Base-by-base conservation (phyloP, 1,284 basidiomycete genomes). In the Naganishia albida region DNA sequence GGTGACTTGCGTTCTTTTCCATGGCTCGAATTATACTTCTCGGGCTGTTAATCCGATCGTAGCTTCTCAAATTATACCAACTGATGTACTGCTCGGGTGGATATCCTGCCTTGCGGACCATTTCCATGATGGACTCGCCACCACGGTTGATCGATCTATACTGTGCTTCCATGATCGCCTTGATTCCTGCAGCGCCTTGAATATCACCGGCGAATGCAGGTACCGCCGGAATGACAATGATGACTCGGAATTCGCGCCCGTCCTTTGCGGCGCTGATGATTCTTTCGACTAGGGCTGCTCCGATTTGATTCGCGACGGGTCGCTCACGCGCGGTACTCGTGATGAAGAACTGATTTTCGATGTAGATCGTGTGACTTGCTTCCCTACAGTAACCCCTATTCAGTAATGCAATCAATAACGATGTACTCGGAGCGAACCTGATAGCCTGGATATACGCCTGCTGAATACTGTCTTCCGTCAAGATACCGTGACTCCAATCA, bases 401-500 rank as follows among this genome's bases (percentile, higher is more conserved):
- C 10, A 34, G 34, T 34, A n/a, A 34, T 34, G 34, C 34, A 34
- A 34, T 4, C 34, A 10, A 34, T 34, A 34, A 10, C 34, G 34
- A 34, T 10, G 10, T 6, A 10, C 4, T 34, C 34, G 34, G 34
- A 34, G 10, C 34, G 34, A 34, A 34, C 34, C 34, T 34, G 72
- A 97, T 97, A 72, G 96, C 70, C 70, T 91, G 83, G 59, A 88
- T 84, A 78, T 94, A 91, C 86, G 78, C 75, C 72, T 77, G 73
- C 79, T 93, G 91, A 65, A 94, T 89, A 76, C 88, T 90, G 69
- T 86, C 84, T 76, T 94, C 91, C 1, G 85, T 87, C 69, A 93
- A 81, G 25, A 92, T 88, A 20, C 93, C 93, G 74, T 93, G 90
- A 74, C 88, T 90, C 92, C 92, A 96, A 78, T 96, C 93, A 2